Base-by-base conservation (phyloP, 441 rosid species). In the Kokia cookei region DNA sequence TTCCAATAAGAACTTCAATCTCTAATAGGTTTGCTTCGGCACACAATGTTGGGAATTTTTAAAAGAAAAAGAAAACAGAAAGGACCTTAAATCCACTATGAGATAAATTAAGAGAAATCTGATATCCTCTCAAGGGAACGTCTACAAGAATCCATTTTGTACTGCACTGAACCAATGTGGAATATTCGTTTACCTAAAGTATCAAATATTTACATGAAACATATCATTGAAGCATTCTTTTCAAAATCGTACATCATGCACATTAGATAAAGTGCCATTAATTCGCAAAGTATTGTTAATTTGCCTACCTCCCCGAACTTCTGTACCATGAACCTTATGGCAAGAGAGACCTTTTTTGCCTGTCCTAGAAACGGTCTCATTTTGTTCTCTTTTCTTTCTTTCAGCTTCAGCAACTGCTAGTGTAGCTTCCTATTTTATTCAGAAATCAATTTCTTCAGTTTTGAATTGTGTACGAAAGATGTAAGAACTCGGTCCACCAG, bases 141-240 rank as follows among this genome's bases (percentile, higher is more conserved):
- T 84, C 91, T 87, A 54, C 98, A 92, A 80, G 98, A 70, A 84
- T 92, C 99, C 98, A 93, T 93, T 84, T 83, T 93, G 86, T 96
- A 92, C 78, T 90, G 91, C 65, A 87, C 82, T 45, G 89, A 86
- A 79, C 98, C 97, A 84, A 96, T 67, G 71, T 97, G 89, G 82
- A 92, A 96, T 80, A 93, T 81, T 24, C 94, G 90, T 75, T 84
- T 89, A 62, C 97, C 98, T 90, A 82, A 61, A 73, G 73, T 54
- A 76, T 77, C 73, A 74, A 84, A 45, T 65, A 77, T 29, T 29
- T 43, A 53, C 35, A 76, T 29, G 50, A 59, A 45, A 45, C 47
- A 76, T 15, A 12, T 71, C 58, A 53, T 2, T 63, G 57, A 59
- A 77, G 67, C 26, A 29, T 61, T 67, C 57, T 58, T 73, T 69